A percentile compares a stretch with the other conserved stretches of the same genome.
Conservation (phyloP, 228 moss, liverwort and hornwort species). For the Sphagnum fallax region DNA sequence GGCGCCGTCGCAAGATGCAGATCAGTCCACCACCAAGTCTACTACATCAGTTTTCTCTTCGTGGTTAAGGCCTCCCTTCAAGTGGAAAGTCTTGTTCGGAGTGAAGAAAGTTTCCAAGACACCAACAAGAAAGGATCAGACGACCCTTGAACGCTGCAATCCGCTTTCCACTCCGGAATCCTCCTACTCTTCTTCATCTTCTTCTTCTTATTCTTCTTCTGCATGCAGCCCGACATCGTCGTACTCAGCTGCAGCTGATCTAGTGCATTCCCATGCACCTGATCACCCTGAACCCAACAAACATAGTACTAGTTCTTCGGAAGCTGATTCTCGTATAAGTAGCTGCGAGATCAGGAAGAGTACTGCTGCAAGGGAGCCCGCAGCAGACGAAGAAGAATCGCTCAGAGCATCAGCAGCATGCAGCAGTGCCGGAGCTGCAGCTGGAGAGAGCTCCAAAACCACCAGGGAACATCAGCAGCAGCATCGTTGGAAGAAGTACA, state of each 20-base stretch:
- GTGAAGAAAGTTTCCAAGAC: slow-evolving; percentile 1
- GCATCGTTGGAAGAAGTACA: slow-evolving; percentile 38
- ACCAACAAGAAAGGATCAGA: not conserved
- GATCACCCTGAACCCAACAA: too few relatives aligned
- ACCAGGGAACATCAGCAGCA: slow-evolving; percentile 19
- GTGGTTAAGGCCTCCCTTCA: slow-evolving; percentile 50
- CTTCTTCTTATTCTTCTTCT: not conserved
- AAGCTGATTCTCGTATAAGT: not conserved
- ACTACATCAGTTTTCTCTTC: slow-evolving; percentile 12
- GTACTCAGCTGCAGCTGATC: slow-evolving; percentile 7
- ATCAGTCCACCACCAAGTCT: too few relatives aligned
- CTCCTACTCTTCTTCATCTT: too few relatives aligned
- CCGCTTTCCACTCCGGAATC: not conserved
- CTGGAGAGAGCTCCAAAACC: slow-evolving; percentile 7
- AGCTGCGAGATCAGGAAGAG: slow-evolving; percentile 41
- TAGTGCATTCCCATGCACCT: not conserved
- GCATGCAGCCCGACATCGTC: not conserved
- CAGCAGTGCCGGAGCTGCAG: slow-evolving; percentile 1
- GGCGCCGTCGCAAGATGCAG: slow-evolving; percentile 7
- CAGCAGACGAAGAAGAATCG: slow-evolving; percentile 16
- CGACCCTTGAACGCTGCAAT: too few relatives aligned
- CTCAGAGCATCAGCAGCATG: slow-evolving; percentile 13
- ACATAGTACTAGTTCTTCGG: too few relatives aligned
- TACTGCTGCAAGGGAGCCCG: too few relatives aligned
- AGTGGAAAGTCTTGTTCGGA: slow-evolving; percentile 37